phyloP scores from a whole-genome alignment of 208 protist species.

The Acanthamoeba healyi region DNA sequence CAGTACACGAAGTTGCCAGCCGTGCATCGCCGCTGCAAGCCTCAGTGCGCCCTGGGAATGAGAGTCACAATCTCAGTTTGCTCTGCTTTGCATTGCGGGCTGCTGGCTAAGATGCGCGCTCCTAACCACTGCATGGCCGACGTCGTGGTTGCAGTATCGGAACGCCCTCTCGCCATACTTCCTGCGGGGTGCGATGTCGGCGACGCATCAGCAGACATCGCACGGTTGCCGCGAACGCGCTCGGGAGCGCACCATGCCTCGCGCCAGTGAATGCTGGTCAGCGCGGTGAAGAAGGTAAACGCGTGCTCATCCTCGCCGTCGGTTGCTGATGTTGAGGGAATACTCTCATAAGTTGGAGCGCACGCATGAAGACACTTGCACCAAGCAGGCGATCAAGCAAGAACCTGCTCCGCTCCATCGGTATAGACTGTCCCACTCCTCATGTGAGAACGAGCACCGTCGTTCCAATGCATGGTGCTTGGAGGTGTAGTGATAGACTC shows the following conservation, averaged over 20 bases:
- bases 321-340: neutral
- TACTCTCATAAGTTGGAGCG: no score
- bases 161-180: slow-evolving; percentile 64
- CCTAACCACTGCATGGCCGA: slow-evolving; percentile 58
- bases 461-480: slow-evolving; percentile 4
- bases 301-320: neutral
- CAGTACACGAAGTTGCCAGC: slow-evolving; percentile 29
- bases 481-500: slow-evolving; percentile 42
- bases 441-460: neutral
- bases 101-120: no score
- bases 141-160: slow-evolving; percentile 64
- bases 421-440: neutral
- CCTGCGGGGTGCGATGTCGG: neutral
- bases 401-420: neutral
- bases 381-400: no score
- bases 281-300: slow-evolving; percentile 48
- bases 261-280: slow-evolving; percentile 58
- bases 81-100: no score
- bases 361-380: no score
- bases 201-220: no score
- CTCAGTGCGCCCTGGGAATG: slow-evolving; percentile 19
- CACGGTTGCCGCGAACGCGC: no score
- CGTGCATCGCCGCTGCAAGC: slow-evolving; percentile 34
- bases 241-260: slow-evolving; percentile 23
- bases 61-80: no score